A percentile compares a stretch with the other conserved stretches of the same genome.
Conservation (phyloP, 73 alveolate species). For the Tetrahymena thermophila region DNA sequence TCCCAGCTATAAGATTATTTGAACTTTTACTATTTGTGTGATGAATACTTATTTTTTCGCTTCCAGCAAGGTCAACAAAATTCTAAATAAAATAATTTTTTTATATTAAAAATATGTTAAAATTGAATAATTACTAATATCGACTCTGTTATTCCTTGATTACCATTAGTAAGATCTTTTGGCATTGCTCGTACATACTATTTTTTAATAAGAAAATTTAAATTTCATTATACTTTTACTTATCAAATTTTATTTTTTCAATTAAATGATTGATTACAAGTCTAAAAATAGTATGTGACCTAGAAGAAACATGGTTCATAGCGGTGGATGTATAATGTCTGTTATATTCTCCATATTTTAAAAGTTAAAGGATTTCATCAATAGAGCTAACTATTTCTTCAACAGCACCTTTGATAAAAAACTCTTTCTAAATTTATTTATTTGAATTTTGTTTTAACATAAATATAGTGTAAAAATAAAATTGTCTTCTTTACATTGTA, state of each 20-base stretch:
- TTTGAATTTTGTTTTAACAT: not conserved
- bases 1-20: slow-evolving; percentile 5
- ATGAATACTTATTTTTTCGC: slow-evolving; percentile 75
- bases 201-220: slow-evolving; percentile 1
- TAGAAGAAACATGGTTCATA: slow-evolving; percentile 68
- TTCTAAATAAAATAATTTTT: slow-evolving; percentile 10
- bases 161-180: slow-evolving; percentile 5
- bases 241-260: too few species aligned
- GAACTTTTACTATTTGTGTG: not conserved
- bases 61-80: slow-evolving; percentile 97
- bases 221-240: too few species aligned
- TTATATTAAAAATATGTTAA: not conserved
- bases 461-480: too few species aligned
- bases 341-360: slow-evolving; percentile 63
- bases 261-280: slow-evolving; percentile 34
- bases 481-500: not conserved
- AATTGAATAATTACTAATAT: not conserved
- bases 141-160: not conserved
- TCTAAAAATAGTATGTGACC: slow-evolving; percentile 77
- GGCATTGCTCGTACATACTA: slow-evolving; percentile 20
- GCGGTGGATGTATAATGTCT: slow-evolving; percentile 77
- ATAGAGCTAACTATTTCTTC: slow-evolving; percentile 60
- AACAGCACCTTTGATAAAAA: slow-evolving; percentile 63
- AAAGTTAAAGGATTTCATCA: slow-evolving; percentile 67
- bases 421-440: slow-evolving; percentile 23